Evolutionary conservation across 129 eudicot species (phyloP), one percentile per base, ranked within the genome.

Genomic region (Tagetes patula): DNA sequence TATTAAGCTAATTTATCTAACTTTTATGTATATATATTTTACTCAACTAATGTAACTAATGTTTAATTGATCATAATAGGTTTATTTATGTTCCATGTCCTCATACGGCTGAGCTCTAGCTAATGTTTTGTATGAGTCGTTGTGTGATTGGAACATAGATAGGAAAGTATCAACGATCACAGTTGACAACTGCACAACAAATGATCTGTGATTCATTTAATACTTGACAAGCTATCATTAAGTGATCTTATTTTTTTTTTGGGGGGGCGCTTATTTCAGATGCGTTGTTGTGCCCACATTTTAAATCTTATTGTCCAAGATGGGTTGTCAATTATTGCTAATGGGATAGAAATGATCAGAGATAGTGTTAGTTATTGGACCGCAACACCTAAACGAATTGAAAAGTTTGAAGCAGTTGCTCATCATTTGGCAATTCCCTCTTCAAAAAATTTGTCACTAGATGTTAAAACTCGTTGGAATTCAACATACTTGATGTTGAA

Each of bases 381-480:
- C 14, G 5, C n/a, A 20, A 65, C 53, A 9, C 37, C 70, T 2
- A 65, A 65, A 65, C 42, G 53, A 41, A 1, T 14, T 5, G 70
- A 65, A 40, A 65, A 65, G 27, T 65, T 41, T 42, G 52, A 65
- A 65, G 70, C 20, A 14, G 36, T 53, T 2, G 36, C 53, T 32
- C 53, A 47, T 27, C 53, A 65, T 36, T 27, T 65, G n/a, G 70
- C 43, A 8, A 65, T 65, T 42, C 70, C 41, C 8, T 65, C 14
- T 41, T 40, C 70, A 65, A 65, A 9, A 36, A 40, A 27, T 0
- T 3, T 40, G 3, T 40, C 43, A 4, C 43, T 40, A 3, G 43
- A 40, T 40, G 3, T 0, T 6, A 40, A 40, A 3, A 40, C 43
- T 6, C 0, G 43, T 40, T 40, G 4, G 43, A 3, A 40, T 40